These are phyloP conservation scores for Paecilomyces formosus DNA, from an alignment of 2,329 filamentous ascomycete genomes.

Conservation along the genomic window DNA sequence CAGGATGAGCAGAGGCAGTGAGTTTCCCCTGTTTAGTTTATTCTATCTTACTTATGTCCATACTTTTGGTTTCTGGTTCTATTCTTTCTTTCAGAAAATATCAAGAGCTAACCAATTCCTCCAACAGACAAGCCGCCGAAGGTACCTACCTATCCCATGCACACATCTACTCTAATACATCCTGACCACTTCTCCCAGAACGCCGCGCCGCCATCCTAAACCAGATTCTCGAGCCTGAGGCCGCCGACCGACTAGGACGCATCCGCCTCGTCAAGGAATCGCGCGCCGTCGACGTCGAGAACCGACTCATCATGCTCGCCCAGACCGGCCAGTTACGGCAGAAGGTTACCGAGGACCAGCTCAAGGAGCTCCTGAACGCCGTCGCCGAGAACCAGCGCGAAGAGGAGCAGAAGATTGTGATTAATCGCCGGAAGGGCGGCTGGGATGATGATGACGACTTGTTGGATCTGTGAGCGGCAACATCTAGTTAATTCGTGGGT, in stretches of 20 bases:
- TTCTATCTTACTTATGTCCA: too few species aligned
- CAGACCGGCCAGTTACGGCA: constrained; percentile 75
- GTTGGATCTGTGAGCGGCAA: constrained; percentile 31
- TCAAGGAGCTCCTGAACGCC: constrained; percentile 83
- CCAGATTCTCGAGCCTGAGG: constrained; percentile 92
- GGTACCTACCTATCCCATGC: background rate
- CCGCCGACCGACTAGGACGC: constrained; percentile 83
- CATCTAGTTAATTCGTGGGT: background rate
- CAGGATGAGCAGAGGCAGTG: constrained; percentile 61
- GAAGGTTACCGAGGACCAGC: constrained; percentile 85
- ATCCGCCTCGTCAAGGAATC: constrained; percentile 94
- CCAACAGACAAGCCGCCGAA: constrained; percentile 3
- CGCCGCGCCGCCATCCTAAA: constrained; percentile 54
- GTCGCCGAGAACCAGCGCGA: constrained; percentile 65
- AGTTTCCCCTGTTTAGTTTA: constrained; percentile 16
- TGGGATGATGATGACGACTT: constrained; percentile 66
- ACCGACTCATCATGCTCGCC: constrained; percentile 85
- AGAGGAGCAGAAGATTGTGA: constrained; percentile 75
- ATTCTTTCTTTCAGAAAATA: background rate
- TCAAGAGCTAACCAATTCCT: background rate
- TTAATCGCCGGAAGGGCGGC: constrained; percentile 72
- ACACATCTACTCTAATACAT: background rate
- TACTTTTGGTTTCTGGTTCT: background rate
- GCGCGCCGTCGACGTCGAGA: constrained; percentile 84
- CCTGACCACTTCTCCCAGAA: constrained; percentile 10